A percentile compares a stretch with the other conserved stretches of the same genome.
phyloP scores from a whole-genome alignment of 129 eudicot genomes.

The Artemisia argyi region DNA sequence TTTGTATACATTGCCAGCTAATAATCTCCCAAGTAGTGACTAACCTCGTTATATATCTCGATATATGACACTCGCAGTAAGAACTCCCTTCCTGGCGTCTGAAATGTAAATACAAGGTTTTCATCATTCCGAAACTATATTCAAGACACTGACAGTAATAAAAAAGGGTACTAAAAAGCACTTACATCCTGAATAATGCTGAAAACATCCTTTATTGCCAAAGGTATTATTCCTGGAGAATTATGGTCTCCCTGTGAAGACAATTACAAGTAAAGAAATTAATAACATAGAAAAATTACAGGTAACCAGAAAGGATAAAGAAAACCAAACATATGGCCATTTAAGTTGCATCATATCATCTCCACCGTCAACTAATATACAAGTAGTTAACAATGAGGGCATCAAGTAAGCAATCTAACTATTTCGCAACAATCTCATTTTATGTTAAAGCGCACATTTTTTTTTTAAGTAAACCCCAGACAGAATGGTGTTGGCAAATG shows the following conservation, averaged over 20 bases:
- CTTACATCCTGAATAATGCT: constrained; percentile 99
- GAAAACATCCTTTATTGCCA: constrained; percentile 99
- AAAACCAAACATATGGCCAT: constrained; percentile 12
- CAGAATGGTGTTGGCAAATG: too few species aligned
- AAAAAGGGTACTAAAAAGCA: constrained; percentile 5
- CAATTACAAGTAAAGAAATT: constrained; percentile 26
- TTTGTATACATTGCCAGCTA: constrained; percentile 8
- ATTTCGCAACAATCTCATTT: background rate
- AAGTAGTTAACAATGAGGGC: background rate
- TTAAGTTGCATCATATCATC: constrained; percentile 12
- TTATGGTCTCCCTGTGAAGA: constrained; percentile 88
- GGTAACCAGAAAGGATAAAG: constrained; percentile 3
- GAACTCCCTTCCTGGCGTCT: constrained; percentile 99
- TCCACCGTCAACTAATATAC: background rate
- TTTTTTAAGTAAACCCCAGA: too few species aligned
- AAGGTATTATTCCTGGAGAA: constrained; percentile 97
- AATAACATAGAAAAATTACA: constrained; percentile 7
- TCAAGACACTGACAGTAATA: background rate
- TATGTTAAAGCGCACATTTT: background rate
- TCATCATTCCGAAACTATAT: constrained; percentile 15
- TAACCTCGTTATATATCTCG: constrained; percentile 97
- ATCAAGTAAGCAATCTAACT: constrained; percentile 1
- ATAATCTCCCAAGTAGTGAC: constrained; percentile 18
- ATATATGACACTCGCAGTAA: constrained; percentile 94
- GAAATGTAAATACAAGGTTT: constrained; percentile 36